Evolutionary conservation across 768 basidiomycete species (phyloP), one percentile per base, ranked within the genome.

Genomic region (Mycena maculata): DNA sequence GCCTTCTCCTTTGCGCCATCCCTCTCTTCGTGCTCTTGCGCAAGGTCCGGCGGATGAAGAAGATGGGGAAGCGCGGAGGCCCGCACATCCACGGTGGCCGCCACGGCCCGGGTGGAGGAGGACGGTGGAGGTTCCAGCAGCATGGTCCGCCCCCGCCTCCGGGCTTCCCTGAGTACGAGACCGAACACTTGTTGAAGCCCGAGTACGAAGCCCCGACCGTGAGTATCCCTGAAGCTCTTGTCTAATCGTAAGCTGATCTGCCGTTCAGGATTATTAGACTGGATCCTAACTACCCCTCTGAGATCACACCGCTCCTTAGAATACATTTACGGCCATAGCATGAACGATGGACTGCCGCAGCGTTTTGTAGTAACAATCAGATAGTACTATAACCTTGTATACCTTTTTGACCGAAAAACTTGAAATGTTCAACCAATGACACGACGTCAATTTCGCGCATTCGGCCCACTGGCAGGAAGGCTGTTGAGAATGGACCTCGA

Each of bases 1-100:
- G 66, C 36, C 2, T 62, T 11, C 39, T 67, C 10, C 47, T 67
- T 18, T 62, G 66, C 36, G 60, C 60, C 2, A 62, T 67, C 48
- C 60, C 60, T 1, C 38, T 62, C 22, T 7, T 62, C 39, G 10
- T 67, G 15, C 54, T 62, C 41, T 23, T 62, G 39, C 60, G 55
- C 38, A 67, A 49, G 22, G 54, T 67, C 31, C 18, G 33, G n/a
- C 54, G 62, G 31, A 16, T 56, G 54, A 50, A 38, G 63, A 56
- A 38, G 45, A 38, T 30, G n/a, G 15, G 11, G n/a, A 56, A n/a
- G 44, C 62, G 25, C 33, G 54, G 47, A 2, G 47, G 25, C 16
- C 30, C 20, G 45, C 23, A 38, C n/a, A 36, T 36, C 9, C 31
- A 38, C 8, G n/a, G 16, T n/a, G 52, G 33, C 13, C 8, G 33